Percentiles rank a stretch among this genome's conserved stretches.
Evolutionary conservation across 2,329 filamentous ascomycete species (phyloP).

Genomic region (Leptographium galeiforme): DNA sequence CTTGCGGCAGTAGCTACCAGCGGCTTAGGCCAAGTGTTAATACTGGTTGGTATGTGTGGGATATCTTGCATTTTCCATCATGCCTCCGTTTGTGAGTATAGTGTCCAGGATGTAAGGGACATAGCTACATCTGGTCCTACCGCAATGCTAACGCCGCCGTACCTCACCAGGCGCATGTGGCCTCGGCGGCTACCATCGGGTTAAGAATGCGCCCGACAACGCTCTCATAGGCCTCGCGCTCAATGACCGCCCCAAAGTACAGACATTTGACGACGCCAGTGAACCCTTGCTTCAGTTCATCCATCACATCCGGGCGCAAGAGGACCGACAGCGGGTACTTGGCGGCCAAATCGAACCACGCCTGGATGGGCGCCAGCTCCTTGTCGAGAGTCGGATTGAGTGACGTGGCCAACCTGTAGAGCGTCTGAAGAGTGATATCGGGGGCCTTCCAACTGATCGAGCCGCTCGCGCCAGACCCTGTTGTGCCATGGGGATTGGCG

Average conservation of each 20-base stretch:
- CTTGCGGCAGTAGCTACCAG: too few species aligned
- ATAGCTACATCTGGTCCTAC: too few species aligned
- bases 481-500: neutral
- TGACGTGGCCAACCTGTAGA: conserved; percentile 31
- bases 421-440: conserved; percentile 26
- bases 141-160: neutral
- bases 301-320: conserved; percentile 21
- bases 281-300: conserved; percentile 26
- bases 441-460: conserved; percentile 21
- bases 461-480: too few species aligned
- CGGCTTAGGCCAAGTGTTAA: too few species aligned
- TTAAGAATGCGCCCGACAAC: conserved; percentile 28
- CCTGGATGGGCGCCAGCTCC: conserved; percentile 38
- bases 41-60: too few species aligned
- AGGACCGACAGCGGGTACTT: conserved; percentile 26
- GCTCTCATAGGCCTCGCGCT: conserved; percentile 31
- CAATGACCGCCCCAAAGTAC: conserved; percentile 33
- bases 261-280: conserved; percentile 30
- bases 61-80: too few species aligned
- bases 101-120: too few species aligned
- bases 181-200: conserved; percentile 1
- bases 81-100: too few species aligned
- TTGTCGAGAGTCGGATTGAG: conserved; percentile 24
- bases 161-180: neutral
- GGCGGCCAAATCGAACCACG: conserved; percentile 37